Evolutionary conservation across 2,329 filamentous ascomycete genomes (phyloP), one percentile per base, ranked within the genome.

Genomic region (Penicillium sp.): DNA sequence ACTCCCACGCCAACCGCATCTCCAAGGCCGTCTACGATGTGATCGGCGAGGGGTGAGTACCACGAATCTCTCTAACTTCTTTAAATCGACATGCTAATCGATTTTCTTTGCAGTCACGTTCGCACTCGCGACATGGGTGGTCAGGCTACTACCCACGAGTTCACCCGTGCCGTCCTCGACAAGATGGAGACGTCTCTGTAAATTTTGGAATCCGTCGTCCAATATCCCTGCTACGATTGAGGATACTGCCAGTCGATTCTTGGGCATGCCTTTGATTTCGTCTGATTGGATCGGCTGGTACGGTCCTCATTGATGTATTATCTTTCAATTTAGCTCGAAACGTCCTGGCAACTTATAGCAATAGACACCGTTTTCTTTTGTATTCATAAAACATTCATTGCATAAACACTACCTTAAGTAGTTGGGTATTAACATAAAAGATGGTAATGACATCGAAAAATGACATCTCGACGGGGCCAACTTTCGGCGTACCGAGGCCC

Each of bases 1-100:
- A 99, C 73, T 92, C 97, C 77, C 94, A 99, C 77, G 94, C 94
- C 71, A 97, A 97, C 86, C 88, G 94, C 75, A 96, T 97, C 79
- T 95, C 91, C 76, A 93, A 93, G 72, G 80, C 79, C 31, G 85
- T 89, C 44, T 88, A 89, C 72, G 85, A 86, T 73, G 86, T 88
- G 55, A 97, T 99, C 74, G 88, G 89, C 67, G 91, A 97, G 72
- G 92, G 91, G 90, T 94, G 81, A 80, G 88, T 82, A 52, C 38
- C 14, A 38, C 7, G 63, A 36, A 24, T 21, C 29, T 7, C 9
- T 18, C 18, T n/a, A 18, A 18, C 18, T 2, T 18, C n/a, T 18
- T 18, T 18, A 18, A 18, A 34, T 31, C 32, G 31, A 22, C 21
- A 34, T 40, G 60, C 47, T 54, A 38, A 58, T 18, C 9, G 5